Base-by-base conservation (phyloP, 306 rosid genomes). In the Cucurbita moschata region DNA sequence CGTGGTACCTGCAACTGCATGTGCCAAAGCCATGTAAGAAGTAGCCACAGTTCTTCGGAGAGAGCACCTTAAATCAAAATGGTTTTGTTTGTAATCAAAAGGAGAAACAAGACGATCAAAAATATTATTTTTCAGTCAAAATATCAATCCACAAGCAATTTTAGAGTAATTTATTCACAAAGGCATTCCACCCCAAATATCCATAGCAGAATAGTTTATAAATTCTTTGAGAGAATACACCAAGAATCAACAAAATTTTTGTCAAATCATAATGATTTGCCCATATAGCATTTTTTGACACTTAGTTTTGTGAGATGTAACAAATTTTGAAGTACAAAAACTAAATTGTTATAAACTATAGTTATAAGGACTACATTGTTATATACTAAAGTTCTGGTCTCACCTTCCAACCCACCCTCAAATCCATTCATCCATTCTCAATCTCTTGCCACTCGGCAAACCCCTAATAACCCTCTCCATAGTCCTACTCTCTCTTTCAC, bases 351-450 rank as follows among this genome's bases (percentile, higher is more conserved):
- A 14, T n/a, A 50, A 50, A 7, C 14, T 50, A 4, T 14, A 50
- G 15, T 12, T 10, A 3, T 13, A 46, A 46, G 4, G 50, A 10
- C 50, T 46, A 46, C 10, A 10, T 46, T 10, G 14, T 10, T 46
- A 46, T 3, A 46, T 3, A 10, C 9, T 46, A 5, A 10, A 46
- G 11, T 89, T 92, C 73, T 74, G 76, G 69, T 88, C 95, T 92
- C 75, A 90, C 96, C 56, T 82, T 90, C 6, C 92, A 96, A 43
- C 49, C 79, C 51, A 82, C 68, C 50, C 84, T 82, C 26, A 56
- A 80, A 18, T 89, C 56, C 92, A 92, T 87, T 72, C 81, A 18
- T 89, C 56, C 92, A 92, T 89, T 72, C 50, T n/a, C 26, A 15
- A 21, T 30, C 57, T n/a, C 38, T 26, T 42, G 13, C 72, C 62